phyloP scores from a whole-genome alignment of 805 yeast species.

The Suhomyces sp. region DNA sequence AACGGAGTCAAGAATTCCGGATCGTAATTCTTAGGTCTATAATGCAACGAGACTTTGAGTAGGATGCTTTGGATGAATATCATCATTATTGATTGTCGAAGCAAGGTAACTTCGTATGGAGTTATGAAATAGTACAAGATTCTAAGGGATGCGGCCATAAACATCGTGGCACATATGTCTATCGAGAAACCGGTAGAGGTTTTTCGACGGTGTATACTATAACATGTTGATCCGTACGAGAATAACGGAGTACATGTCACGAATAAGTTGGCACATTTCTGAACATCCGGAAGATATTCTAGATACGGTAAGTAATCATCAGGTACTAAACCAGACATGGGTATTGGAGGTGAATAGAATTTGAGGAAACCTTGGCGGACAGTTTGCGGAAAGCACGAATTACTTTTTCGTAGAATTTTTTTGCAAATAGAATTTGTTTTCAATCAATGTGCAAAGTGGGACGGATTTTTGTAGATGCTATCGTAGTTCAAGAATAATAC shows the following conservation, averaged over 20 bases:
- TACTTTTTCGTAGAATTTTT: background rate
- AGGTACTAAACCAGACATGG: conserved; percentile 12
- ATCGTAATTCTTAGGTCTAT: conserved; percentile 42
- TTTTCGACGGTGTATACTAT: conserved; percentile 58
- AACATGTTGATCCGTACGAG: conserved; percentile 82
- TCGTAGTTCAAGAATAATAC: background rate
- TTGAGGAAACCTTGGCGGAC: background rate
- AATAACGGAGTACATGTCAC: conserved; percentile 81
- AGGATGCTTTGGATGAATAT: conserved; percentile 69
- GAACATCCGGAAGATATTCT: conserved; percentile 36
- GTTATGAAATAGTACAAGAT: conserved; percentile 73
- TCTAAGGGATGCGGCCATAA: conserved; percentile 69
- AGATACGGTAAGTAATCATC: conserved; percentile 21
- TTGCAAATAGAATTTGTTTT: background rate
- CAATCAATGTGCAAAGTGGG: background rate
- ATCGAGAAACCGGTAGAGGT: conserved; percentile 79
- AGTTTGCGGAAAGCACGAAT: background rate
- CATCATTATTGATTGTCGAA: conserved; percentile 83
- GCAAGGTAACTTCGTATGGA: conserved; percentile 76
- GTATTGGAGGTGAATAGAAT: background rate
- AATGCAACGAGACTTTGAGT: conserved; percentile 58
- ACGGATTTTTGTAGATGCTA: background rate
- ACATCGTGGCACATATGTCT: conserved; percentile 92
- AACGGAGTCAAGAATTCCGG: conserved; percentile 29
- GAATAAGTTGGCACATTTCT: conserved; percentile 57